These are phyloP conservation scores for Eimeria maxima DNA, from an alignment of 169 alveolate species.

Conservation along the genomic window DNA sequence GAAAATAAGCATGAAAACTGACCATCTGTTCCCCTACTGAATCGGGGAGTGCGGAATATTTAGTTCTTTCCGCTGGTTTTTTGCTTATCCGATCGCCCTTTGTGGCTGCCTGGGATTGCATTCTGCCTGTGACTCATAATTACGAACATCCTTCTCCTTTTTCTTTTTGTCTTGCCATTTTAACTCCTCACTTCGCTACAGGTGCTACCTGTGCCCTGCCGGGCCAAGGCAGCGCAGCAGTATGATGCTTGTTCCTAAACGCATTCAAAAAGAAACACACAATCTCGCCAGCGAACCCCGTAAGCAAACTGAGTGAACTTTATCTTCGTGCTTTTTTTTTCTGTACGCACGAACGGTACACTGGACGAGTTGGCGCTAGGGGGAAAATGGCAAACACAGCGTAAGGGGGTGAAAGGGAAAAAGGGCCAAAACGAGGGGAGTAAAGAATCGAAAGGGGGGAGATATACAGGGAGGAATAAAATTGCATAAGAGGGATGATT, in stretches of 20 bases:
- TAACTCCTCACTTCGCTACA: neutral
- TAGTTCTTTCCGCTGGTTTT: neutral
- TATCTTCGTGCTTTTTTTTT: neutral
- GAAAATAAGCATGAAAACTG: neutral
- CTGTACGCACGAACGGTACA: neutral
- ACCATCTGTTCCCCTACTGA: neutral
- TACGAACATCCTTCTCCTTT: neutral
- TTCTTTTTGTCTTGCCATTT: neutral
- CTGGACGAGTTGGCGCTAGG: neutral
- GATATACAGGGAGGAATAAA: neutral
- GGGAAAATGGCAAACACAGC: neutral
- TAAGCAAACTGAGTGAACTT: constrained; percentile 34
- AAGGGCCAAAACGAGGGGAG: neutral
- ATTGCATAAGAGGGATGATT: neutral
- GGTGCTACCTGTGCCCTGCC: constrained; percentile 51
- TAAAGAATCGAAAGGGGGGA: neutral
- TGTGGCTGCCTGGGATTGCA: neutral
- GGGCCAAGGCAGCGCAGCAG: constrained; percentile 62
- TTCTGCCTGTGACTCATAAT: neutral
- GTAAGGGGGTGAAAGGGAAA: neutral
- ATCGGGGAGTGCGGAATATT: neutral
- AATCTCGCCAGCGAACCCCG: constrained; percentile 87
- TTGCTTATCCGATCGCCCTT: constrained; percentile 17
- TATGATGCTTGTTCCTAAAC: constrained; percentile 84
- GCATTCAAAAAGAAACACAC: constrained; percentile 88